A percentile compares a stretch with the other conserved stretches of the same genome.
Evolutionary conservation across 768 basidiomycete species (phyloP).

Genomic region (Lactarius deliciosus): DNA sequence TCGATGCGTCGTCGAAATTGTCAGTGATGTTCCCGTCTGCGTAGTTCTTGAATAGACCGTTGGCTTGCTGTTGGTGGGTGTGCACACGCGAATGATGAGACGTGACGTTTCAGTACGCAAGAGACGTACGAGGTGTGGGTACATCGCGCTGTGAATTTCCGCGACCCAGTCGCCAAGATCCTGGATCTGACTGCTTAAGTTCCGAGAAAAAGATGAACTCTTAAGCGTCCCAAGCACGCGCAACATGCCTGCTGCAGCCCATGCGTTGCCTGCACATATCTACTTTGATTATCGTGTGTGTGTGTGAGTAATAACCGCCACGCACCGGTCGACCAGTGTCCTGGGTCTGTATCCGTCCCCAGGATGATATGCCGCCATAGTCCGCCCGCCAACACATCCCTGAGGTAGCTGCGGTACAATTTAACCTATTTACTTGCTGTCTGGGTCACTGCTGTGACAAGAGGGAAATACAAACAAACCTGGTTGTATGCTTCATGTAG

Average conservation of each 20-base stretch:
- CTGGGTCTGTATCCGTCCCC: constrained; percentile 55
- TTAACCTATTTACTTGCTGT: constrained; percentile 39
- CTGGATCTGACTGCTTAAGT: constrained; percentile 50
- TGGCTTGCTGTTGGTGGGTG: constrained; percentile 39
- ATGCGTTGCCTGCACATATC: constrained; percentile 64
- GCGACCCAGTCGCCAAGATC: constrained; percentile 64
- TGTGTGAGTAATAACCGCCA: background rate
- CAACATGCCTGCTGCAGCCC: constrained; percentile 87
- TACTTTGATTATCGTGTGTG: background rate
- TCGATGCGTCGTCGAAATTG: constrained; percentile 67
- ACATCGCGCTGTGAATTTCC: constrained; percentile 77
- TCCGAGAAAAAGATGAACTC: constrained; percentile 52
- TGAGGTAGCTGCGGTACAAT: constrained; percentile 67
- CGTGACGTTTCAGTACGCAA: background rate
- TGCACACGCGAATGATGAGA: constrained; percentile 18
- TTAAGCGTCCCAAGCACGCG: constrained; percentile 77
- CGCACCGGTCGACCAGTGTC: constrained; percentile 80
- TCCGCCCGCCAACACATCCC: constrained; percentile 47
- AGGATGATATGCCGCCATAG: constrained; percentile 77
- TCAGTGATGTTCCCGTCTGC: constrained; percentile 49
- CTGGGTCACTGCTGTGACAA: background rate
- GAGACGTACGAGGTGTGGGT: constrained; percentile 51
- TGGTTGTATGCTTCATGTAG: constrained; percentile 68
- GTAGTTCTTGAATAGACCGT: constrained; percentile 72
- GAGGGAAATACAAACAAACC: constrained; percentile 19